These are phyloP conservation scores for Chlorencoelia australis DNA, from an alignment of 2,329 filamentous ascomycete genomes.

Conservation along the genomic window DNA sequence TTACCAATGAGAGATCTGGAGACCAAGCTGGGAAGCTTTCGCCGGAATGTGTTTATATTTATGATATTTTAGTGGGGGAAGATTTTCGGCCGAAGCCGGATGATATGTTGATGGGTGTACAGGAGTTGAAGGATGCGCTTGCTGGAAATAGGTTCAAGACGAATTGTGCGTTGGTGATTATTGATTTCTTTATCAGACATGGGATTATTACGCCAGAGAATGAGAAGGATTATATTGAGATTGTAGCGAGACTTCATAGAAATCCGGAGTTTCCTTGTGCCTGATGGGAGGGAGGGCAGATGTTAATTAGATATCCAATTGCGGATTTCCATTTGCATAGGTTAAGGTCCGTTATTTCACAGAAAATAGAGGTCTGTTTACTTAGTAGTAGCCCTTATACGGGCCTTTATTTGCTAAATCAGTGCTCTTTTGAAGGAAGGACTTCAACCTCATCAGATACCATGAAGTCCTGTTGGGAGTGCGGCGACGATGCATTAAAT, in stretches of 20 bases:
- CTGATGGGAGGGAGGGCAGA: neutral
- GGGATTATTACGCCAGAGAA: constrained; percentile 62
- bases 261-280: constrained; percentile 1
- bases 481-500: too few species aligned
- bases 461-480: too few species aligned
- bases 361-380: too few species aligned
- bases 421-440: too few species aligned
- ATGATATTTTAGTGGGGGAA: constrained; percentile 56
- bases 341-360: too few species aligned
- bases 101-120: constrained; percentile 58
- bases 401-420: too few species aligned
- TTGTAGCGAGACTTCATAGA: constrained; percentile 5
- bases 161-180: constrained; percentile 66
- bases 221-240: constrained; percentile 33
- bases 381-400: too few species aligned
- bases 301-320: neutral
- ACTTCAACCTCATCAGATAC: too few species aligned
- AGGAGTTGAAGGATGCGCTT: constrained; percentile 50
- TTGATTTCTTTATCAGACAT: constrained; percentile 75
- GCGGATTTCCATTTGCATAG: too few species aligned
- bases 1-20: constrained; percentile 44
- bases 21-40: constrained; percentile 44
- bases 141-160: constrained; percentile 70
- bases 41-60: constrained; percentile 64
- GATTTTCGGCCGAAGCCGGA: constrained; percentile 53